Evolutionary conservation across 2,329 filamentous ascomycete genomes (phyloP).

Genomic region (Periconia digitata): DNA sequence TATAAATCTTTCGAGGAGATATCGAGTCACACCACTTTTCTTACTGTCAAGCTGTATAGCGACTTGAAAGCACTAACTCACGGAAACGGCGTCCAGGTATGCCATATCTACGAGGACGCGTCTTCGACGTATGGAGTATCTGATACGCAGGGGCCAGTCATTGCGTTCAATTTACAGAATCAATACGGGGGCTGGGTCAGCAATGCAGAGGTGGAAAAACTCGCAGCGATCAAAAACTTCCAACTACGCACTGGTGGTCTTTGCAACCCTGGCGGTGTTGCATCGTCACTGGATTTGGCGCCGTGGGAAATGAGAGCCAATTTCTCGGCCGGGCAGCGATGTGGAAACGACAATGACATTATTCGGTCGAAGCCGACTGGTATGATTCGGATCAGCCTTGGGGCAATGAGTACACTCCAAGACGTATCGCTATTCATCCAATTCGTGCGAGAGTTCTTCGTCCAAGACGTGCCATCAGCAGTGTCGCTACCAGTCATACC

Average conservation of each 20-base stretch:
- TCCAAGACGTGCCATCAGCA: conserved; percentile 28
- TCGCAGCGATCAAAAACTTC: conserved; percentile 75
- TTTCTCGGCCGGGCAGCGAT: conserved; percentile 81
- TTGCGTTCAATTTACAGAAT: conserved; percentile 81
- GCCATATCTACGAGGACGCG: conserved; percentile 62
- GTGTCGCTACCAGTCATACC: conserved; percentile 21
- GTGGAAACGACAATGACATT: conserved; percentile 80
- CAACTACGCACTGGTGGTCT: conserved; percentile 86
- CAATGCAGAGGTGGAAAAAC: conserved; percentile 82
- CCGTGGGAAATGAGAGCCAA: conserved; percentile 83
- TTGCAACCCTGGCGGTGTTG: conserved; percentile 89
- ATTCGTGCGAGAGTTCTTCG: conserved; percentile 61
- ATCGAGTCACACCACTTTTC: conserved; percentile 68
- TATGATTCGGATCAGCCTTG: conserved; percentile 80
- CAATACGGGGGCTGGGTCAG: conserved; percentile 73
- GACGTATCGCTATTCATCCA: conserved; percentile 73
- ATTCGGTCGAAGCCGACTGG: conserved; percentile 85
- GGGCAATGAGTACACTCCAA: conserved; percentile 79
- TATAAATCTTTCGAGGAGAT: conserved; percentile 72
- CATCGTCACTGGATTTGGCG: conserved; percentile 69
- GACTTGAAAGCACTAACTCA: conserved; percentile 66
- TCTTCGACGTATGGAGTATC: conserved; percentile 47
- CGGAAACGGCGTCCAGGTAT: conserved; percentile 66
- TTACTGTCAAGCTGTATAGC: conserved; percentile 62
- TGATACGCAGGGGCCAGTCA: conserved; percentile 66